Percentiles rank a stretch among this genome's conserved stretches.
These are phyloP conservation scores for Chaetomiaceae sp. DNA, from an alignment of 2,329 filamentous ascomycete species.

Conservation along the genomic window DNA sequence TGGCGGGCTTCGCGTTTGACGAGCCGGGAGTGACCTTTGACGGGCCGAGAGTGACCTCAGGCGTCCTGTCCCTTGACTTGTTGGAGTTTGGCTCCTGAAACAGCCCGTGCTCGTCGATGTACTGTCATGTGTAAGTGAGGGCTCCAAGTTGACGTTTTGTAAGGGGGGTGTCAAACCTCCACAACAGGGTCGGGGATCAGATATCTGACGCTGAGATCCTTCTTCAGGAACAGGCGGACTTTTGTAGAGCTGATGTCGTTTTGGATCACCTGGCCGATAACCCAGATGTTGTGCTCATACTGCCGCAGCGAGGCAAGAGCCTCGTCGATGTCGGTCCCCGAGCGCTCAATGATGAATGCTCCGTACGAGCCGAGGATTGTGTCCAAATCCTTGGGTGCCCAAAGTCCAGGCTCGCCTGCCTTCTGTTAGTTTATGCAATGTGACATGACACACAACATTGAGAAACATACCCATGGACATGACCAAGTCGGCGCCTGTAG, in stretches of 20 bases:
- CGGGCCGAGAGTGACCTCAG: conserved; percentile 4
- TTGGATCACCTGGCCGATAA: conserved; percentile 82
- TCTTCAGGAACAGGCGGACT: conserved; percentile 73
- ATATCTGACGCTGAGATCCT: conserved; percentile 68
- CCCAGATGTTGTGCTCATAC: conserved; percentile 81
- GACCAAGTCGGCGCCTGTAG: conserved; percentile 63
- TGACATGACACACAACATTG: neutral
- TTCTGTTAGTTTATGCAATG: conserved; percentile 48
- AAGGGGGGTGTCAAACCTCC: conserved; percentile 21
- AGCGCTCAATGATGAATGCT: conserved; percentile 80
- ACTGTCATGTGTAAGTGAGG: conserved; percentile 47
- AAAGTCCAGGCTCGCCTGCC: conserved; percentile 64
- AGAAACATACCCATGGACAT: conserved; percentile 25
- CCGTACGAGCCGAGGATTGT: conserved; percentile 83
- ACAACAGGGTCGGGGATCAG: conserved; percentile 62
- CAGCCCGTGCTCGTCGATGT: conserved; percentile 63
- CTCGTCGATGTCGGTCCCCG: conserved; percentile 83
- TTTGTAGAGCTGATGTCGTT: conserved; percentile 80
- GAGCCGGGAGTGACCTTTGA: conserved; percentile 4
- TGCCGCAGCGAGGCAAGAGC: conserved; percentile 75
- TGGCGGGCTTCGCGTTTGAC: conserved; percentile 11
- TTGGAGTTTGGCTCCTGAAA: conserved; percentile 47
- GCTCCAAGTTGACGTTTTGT: neutral
- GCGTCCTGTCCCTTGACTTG: conserved; percentile 12
- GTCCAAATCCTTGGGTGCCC: conserved; percentile 78